Evolutionary conservation across 2,329 filamentous ascomycete genomes (phyloP).

Genomic region (Myriosclerotinia curreyana): DNA sequence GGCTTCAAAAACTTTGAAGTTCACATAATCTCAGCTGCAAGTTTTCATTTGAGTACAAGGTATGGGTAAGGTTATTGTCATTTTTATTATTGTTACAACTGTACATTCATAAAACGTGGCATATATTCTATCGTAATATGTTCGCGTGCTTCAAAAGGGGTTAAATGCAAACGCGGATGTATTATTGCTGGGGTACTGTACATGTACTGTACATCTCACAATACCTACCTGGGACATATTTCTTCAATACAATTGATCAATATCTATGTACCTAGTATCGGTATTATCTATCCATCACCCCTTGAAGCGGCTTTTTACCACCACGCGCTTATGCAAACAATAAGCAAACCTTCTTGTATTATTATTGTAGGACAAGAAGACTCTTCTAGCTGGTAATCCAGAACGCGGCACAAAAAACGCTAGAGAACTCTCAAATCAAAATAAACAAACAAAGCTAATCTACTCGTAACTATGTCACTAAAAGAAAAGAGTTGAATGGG

Average conservation of each 20-base stretch:
- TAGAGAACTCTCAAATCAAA: constrained; percentile 8
- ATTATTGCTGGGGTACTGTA: background rate
- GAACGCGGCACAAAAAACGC: background rate
- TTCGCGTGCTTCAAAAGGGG: background rate
- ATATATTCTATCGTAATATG: background rate
- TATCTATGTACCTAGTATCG: background rate
- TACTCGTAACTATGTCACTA: constrained; percentile 12
- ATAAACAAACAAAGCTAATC: constrained; percentile 6
- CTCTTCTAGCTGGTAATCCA: background rate
- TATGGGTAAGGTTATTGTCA: background rate
- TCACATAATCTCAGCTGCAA: constrained; percentile 20
- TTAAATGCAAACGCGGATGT: background rate
- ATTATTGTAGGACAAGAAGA: background rate
- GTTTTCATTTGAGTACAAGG: constrained; percentile 15
- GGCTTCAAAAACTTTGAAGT: constrained; percentile 7
- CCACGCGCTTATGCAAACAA: constrained; percentile 17
- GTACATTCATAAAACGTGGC: constrained; percentile 20
- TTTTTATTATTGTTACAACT: constrained; percentile 7
- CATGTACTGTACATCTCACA: too few species aligned
- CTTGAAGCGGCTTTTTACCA: constrained; percentile 1
- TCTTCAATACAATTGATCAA: background rate
- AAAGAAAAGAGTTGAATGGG: background rate
- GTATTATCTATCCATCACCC: background rate
- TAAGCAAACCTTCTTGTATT: background rate
- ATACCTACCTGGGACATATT: background rate